Conservation (phyloP, 768 basidiomycete genomes). For the Hericium erinaceus region DNA sequence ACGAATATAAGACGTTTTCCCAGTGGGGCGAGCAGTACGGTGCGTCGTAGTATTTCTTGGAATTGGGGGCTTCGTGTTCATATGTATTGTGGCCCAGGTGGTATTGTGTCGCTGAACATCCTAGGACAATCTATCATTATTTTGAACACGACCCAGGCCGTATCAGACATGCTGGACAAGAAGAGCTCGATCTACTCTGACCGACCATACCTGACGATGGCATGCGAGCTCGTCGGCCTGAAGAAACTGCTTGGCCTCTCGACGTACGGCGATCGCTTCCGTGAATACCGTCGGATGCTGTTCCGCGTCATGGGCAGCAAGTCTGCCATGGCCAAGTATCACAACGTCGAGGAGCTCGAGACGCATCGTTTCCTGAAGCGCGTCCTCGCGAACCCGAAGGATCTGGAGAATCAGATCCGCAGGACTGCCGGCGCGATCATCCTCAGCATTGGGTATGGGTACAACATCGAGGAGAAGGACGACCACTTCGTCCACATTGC, state of each 20-base stretch:
- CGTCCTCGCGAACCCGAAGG: slow-evolving; percentile 3
- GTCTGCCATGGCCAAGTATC: neutral
- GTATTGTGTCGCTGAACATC: slow-evolving; percentile 7
- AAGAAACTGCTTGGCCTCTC: slow-evolving; percentile 31
- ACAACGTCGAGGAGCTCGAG: slow-evolving; percentile 7
- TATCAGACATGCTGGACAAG: slow-evolving; percentile 37
- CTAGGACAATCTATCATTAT: slow-evolving; percentile 37
- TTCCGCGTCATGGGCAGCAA: slow-evolving; percentile 30
- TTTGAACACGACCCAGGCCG: slow-evolving; percentile 32
- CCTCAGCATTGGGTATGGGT: slow-evolving; percentile 23
- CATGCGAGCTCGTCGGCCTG: slow-evolving; percentile 39
- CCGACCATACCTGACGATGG: slow-evolving; percentile 36
- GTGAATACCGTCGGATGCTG: slow-evolving; percentile 36
- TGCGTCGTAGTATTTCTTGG: neutral
- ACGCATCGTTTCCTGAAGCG: slow-evolving; percentile 5
- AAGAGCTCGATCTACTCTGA: slow-evolving; percentile 39
- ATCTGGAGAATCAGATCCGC: slow-evolving; percentile 2
- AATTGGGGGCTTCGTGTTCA: too few relatives aligned
- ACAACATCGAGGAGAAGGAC: slow-evolving; percentile 14
- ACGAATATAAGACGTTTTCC: neutral
- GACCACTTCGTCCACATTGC: slow-evolving; percentile 18
- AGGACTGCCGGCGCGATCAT: slow-evolving; percentile 19
- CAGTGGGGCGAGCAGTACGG: neutral
- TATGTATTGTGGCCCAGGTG: neutral
- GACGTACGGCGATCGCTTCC: slow-evolving; percentile 34